Conservation (phyloP, 2,329 filamentous ascomycete species). For the Neobulgaria alba region DNA sequence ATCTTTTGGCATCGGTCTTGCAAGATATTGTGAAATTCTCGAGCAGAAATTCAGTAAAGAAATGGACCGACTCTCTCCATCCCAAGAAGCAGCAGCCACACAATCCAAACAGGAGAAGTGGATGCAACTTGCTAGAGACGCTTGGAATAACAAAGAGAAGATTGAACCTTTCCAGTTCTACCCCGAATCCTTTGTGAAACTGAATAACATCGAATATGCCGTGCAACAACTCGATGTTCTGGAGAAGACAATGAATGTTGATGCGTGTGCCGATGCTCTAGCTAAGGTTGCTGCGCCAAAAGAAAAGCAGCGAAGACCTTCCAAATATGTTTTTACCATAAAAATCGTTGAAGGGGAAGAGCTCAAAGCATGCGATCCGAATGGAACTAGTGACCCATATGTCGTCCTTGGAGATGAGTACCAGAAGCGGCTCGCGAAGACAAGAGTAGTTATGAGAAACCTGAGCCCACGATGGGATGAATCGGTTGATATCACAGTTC, state of each 20-base stretch:
- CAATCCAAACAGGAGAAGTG: slow-evolving; percentile 87
- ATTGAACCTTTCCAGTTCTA: slow-evolving; percentile 97
- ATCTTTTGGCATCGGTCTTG: slow-evolving; percentile 72
- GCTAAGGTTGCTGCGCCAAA: slow-evolving; percentile 63
- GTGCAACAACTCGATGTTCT: slow-evolving; percentile 79
- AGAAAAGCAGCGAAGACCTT: slow-evolving; percentile 56
- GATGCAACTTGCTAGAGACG: slow-evolving; percentile 87
- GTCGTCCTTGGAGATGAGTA: slow-evolving; percentile 96
- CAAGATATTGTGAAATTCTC: slow-evolving; percentile 83
- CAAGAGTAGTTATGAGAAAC: slow-evolving; percentile 80
- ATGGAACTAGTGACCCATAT: slow-evolving; percentile 90
- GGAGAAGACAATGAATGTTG: slow-evolving; percentile 78
- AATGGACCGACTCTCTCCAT: slow-evolving; percentile 85
- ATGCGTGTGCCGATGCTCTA: slow-evolving; percentile 78
- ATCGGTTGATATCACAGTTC: slow-evolving; percentile 89
- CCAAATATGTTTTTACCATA: slow-evolving; percentile 95
- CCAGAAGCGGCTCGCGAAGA: slow-evolving; percentile 92
- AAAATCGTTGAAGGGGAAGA: slow-evolving; percentile 98
- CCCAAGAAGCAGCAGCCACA: slow-evolving; percentile 69
- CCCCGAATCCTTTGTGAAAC: slow-evolving; percentile 90
- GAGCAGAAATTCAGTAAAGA: slow-evolving; percentile 80
- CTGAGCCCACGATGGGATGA: slow-evolving; percentile 97
- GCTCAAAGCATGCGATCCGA: slow-evolving; percentile 94
- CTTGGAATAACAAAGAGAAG: slow-evolving; percentile 85
- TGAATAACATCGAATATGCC: slow-evolving; percentile 96